A percentile compares a stretch with the other conserved stretches of the same genome.
Conservation (phyloP, 371 early-diverging fungal genomes). For the Globomyces sp. region DNA sequence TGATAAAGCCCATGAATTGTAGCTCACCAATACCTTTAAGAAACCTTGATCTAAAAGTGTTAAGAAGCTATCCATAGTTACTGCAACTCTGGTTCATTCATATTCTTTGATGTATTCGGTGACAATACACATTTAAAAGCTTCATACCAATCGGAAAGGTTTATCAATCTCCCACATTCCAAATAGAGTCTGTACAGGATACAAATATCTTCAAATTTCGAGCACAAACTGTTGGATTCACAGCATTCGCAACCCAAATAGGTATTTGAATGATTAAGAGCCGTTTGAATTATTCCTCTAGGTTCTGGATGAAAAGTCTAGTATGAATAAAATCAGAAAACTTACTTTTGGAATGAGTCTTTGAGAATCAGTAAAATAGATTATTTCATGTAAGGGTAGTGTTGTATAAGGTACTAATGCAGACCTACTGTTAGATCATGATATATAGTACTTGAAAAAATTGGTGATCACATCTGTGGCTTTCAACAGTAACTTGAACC, state of each 20-base stretch:
- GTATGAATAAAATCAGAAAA: slow-evolving; percentile 34
- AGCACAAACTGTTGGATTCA: slow-evolving; percentile 42
- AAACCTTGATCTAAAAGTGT: slow-evolving; percentile 66
- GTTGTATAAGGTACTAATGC: slow-evolving; percentile 39
- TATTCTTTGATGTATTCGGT: no score
- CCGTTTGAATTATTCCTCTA: slow-evolving; percentile 78
- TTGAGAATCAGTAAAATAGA: slow-evolving; percentile 69
- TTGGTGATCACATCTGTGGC: slow-evolving; percentile 7
- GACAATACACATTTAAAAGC: slow-evolving; percentile 58
- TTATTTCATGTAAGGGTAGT: slow-evolving; percentile 63
- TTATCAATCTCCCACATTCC: slow-evolving; percentile 90
- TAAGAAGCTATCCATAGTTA: slow-evolving; percentile 6
- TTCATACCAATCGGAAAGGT: slow-evolving; percentile 87
- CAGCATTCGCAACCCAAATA: slow-evolving; percentile 81
- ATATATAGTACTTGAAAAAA: neutral
- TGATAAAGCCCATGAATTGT: slow-evolving; percentile 85
- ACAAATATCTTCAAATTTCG: slow-evolving; percentile 76
- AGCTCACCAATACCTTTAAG: slow-evolving; percentile 78
- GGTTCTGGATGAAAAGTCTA: slow-evolving; percentile 82
- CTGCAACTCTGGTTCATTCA: neutral
- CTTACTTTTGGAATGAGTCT: slow-evolving; percentile 63
- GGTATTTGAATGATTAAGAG: slow-evolving; percentile 68
- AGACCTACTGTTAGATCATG: slow-evolving; percentile 37
- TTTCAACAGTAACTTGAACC: neutral
- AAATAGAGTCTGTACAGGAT: slow-evolving; percentile 84